A percentile compares a stretch with the other conserved stretches of the same genome.
These are phyloP conservation scores for Boeremia lycopersici DNA, from an alignment of 2,329 filamentous ascomycete genomes.

Conservation along the genomic window DNA sequence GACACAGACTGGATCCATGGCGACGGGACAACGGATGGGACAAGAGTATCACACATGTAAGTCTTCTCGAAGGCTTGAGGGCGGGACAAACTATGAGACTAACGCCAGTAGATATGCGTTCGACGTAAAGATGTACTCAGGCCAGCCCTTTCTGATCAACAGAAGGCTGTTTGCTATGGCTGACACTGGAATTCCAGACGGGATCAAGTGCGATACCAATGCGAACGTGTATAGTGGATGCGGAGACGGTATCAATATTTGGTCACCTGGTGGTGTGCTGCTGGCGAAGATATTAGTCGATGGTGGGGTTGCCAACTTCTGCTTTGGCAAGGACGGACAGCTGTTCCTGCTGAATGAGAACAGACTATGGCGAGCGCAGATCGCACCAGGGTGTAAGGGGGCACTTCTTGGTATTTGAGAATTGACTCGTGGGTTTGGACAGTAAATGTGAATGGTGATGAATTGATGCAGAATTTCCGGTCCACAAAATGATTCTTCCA, in stretches of 20 bases:
- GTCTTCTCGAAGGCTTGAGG: not conserved
- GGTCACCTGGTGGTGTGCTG: constrained; percentile 51
- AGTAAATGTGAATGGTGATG: too few relatives aligned
- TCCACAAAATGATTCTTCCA: too few relatives aligned
- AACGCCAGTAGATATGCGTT: constrained; percentile 24
- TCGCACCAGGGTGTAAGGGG: constrained; percentile 14
- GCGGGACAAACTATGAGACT: not conserved
- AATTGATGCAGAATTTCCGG: too few relatives aligned
- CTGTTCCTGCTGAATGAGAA: constrained; percentile 55
- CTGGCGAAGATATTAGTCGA: constrained; percentile 43
- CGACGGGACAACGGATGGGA: constrained; percentile 17
- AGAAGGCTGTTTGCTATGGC: constrained; percentile 30
- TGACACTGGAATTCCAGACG: constrained; percentile 28
- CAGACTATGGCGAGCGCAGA: constrained; percentile 22
- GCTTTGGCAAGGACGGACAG: constrained; percentile 53
- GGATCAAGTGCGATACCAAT: constrained; percentile 29
- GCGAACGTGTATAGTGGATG: constrained; percentile 62
- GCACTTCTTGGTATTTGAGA: constrained; percentile 18
- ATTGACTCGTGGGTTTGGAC: too few relatives aligned
- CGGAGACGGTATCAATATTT: constrained; percentile 57
- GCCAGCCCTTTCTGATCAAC: constrained; percentile 22
- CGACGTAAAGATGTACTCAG: constrained; percentile 20
- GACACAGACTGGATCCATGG: constrained; percentile 45
- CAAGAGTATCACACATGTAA: constrained; percentile 24
- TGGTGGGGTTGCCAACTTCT: constrained; percentile 56